Evolutionary conservation across 2,329 filamentous ascomycete species (phyloP), one percentile per base, ranked within the genome.

Genomic region (Arthroderma sp.): DNA sequence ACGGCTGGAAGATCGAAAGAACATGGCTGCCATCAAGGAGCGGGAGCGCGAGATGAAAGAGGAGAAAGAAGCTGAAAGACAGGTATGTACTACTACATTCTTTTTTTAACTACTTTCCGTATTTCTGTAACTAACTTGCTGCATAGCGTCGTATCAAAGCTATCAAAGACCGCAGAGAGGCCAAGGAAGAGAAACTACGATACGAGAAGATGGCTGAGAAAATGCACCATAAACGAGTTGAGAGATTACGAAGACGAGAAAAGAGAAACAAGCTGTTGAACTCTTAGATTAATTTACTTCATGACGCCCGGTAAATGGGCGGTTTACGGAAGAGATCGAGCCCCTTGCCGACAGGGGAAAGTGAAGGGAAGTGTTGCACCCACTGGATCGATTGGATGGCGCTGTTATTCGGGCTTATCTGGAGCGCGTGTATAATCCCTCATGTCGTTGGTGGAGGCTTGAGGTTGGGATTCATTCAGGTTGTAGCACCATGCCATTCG

Each of bases 21-120:
- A 80, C 5, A 74, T 80, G 55, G 75, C 77, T 8, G 78, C 85
- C n/a, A 77, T 84, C 32, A 96, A 95, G 69, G 85, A 86, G 32
- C 87, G 86, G 59, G 91, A 96, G 68, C 88, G 85, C 66, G 87
- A 95, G 64, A 79, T 98, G 78, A 93, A 89, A 70, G 85, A 87
- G 0, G 91, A 95, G 69, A 95, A 94, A 67, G 87, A 94, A 61
- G 77, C 82, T n/a, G 82, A 83, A 64, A 76, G 86, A 67, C 73
- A 89, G 73, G 87, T 91, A 65, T 50, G 74, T 5, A 29, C 11
- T 6, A 9, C 5, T 38, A 32, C 6, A 7, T n/a, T n/a, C 4
- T 31, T 46, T 3, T 39, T 36, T 28, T 29, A 38, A 6, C 29
- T 42, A 22, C 27, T 31, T 3, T 42, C 15, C 6, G 30, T 10